A percentile compares a stretch with the other conserved stretches of the same genome.
These are phyloP conservation scores for Bryum argenteum DNA, from an alignment of 225 moss, liverwort and hornwort genomes.

Conservation along the genomic window DNA sequence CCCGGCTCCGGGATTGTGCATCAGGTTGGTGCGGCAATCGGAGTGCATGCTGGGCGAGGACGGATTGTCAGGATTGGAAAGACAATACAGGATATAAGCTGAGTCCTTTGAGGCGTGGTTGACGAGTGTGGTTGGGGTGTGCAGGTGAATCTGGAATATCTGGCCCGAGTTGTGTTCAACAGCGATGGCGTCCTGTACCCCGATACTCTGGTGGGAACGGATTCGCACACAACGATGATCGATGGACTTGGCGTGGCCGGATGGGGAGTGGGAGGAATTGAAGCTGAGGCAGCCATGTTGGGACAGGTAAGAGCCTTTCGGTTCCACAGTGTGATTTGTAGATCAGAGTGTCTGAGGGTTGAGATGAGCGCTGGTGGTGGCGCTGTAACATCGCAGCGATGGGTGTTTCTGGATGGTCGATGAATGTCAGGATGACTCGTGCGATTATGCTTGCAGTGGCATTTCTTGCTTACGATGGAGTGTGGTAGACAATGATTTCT, in stretches of 20 bases:
- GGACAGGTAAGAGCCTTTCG: constrained; percentile 71
- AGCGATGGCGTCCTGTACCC: constrained; percentile 78
- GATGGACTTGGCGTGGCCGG: constrained; percentile 98
- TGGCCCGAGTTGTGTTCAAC: constrained; percentile 94
- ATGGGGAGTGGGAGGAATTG: constrained; percentile 99
- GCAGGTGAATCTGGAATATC: constrained; percentile 95
- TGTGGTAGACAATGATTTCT: constrained; percentile 23
- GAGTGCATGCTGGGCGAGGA: constrained; percentile 10
- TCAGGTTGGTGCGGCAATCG: constrained; percentile 58
- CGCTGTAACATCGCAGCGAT: neutral
- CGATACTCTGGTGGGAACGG: constrained; percentile 93
- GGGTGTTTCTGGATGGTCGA: neutral
- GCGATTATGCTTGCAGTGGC: neutral
- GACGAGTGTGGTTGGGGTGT: constrained; percentile 25
- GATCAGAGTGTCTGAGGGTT: neutral
- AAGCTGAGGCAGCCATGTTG: constrained; percentile 98
- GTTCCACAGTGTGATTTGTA: neutral
- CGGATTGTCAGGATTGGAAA: neutral
- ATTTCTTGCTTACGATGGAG: constrained; percentile 1
- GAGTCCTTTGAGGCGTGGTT: constrained; percentile 18
- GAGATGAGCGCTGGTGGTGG: constrained; percentile 8
- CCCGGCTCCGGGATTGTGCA: constrained; percentile 97
- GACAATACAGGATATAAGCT: neutral
- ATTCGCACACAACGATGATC: constrained; percentile 99
- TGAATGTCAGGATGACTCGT: constrained; percentile 8